Conservation (phyloP, 176 grass and related monocot genomes). For the Phyllostachys edulis region DNA sequence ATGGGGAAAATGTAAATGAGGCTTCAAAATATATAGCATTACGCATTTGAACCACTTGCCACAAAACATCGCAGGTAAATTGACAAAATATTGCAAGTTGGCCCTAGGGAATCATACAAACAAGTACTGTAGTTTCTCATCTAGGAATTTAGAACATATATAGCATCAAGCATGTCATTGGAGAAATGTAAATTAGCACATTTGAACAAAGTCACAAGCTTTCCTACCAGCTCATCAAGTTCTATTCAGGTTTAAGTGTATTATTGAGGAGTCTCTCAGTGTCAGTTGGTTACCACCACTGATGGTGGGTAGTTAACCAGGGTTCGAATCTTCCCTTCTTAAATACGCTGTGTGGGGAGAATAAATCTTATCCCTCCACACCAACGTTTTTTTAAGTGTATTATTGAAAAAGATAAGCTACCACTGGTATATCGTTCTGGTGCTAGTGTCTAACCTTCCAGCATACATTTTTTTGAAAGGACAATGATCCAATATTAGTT, state of each 20-base stretch:
- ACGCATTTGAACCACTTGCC: neutral
- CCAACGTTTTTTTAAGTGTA: neutral
- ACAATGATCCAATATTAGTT: neutral
- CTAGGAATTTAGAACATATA: neutral
- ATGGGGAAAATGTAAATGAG: neutral
- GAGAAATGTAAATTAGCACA: neutral
- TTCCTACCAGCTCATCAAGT: neutral
- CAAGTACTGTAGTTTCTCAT: neutral
- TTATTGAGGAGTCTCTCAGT: neutral
- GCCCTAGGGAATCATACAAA: neutral
- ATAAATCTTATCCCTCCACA: too few relatives aligned
- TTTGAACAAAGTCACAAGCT: slow-evolving; percentile 7
- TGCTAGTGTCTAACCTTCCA: slow-evolving; percentile 17
- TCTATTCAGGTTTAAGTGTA: neutral
- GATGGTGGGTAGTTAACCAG: too few relatives aligned
- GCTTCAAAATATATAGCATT: slow-evolving; percentile 3
- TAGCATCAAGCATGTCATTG: neutral
- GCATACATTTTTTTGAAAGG: slow-evolving; percentile 13
- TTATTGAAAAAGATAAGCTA: slow-evolving; percentile 8
- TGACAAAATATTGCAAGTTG: neutral
- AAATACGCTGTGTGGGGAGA: too few relatives aligned
- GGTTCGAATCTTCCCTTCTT: too few relatives aligned
- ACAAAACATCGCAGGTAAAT: neutral
- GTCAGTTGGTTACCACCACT: too few relatives aligned
- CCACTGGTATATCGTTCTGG: neutral